Base-by-base conservation (phyloP, 495 filamentous ascomycete genomes). In the Xylaria cubensis region DNA sequence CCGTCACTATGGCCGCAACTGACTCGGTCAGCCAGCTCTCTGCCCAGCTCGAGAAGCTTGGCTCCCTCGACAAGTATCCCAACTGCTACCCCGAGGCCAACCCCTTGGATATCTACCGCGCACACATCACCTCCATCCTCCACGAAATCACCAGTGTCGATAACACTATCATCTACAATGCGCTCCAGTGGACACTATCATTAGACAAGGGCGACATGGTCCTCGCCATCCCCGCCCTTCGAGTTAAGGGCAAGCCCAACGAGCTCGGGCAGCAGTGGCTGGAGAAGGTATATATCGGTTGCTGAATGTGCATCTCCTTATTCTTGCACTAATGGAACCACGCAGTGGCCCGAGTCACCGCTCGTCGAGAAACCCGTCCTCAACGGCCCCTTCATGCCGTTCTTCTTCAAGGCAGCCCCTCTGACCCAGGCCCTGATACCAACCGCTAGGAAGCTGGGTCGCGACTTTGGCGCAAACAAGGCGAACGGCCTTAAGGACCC, bases 131-230 rank as follows among this genome's bases (percentile, higher is more conserved):
- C 67, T 86, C 92, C 56, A 85, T 91, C 42, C 84, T 99, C 41
- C 86, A 88, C n/a, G 84, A 87, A n/a, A 87, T 92, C 63, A 90
- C 91, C 24, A 92, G 89, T 12, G 90, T 95, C 63, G 92, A 95
- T 58, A 75, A 89, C 3, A 86, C 86, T 62, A 88, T 94, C 78
- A 93, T 99, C 77, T 97, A 92, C 76, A 84, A 90, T 24, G 88
- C 89, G 39, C 82, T 98, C 44, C 84, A 89, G 77, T 97, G 93
- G 94, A 97, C 95, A 17, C 86, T 88, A 73, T 89, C 89, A 61
- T 83, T 97, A 36, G 95, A 97, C 70, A 97, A 97, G 86, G 95
- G 95, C 72, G 95, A 98, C 79, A 82, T 98, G 74, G 84, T 91
- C 58, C 83, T 97, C 46, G 89, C 95, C 64, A 91, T 93, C 42